phyloP scores from a whole-genome alignment of 495 filamentous ascomycete species.

The Neurospora cerealis region DNA sequence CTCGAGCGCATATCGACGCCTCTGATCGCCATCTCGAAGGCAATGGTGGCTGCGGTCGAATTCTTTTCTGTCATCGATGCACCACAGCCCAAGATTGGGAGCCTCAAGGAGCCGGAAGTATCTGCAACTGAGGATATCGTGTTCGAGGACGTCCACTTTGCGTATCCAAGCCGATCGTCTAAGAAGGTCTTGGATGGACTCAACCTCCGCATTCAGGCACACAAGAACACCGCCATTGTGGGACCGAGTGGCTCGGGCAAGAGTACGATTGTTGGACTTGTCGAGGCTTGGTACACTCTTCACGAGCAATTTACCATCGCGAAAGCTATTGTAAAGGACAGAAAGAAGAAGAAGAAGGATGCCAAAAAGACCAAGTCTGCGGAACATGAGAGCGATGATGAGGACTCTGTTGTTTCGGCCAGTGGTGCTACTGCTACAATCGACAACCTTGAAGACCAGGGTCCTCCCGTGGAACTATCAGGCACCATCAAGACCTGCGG shows the following conservation, averaged over 20 bases:
- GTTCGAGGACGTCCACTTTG: conserved; percentile 51
- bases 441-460: conserved; percentile 20
- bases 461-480: conserved; percentile 31
- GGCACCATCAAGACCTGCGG: conserved; percentile 46
- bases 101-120: conserved; percentile 35
- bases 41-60: conserved; percentile 43
- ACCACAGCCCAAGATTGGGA: conserved; percentile 33
- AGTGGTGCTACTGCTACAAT: conserved; percentile 7
- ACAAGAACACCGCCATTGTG: conserved; percentile 81
- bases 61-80: conserved; percentile 50
- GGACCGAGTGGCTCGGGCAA: conserved; percentile 82
- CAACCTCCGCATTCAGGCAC: conserved; percentile 52
- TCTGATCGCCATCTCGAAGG: conserved; percentile 40
- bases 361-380: conserved; percentile 21
- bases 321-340: conserved; percentile 35
- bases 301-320: conserved; percentile 38
- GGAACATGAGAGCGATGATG: conserved; percentile 16
- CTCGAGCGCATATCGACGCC: conserved; percentile 43
- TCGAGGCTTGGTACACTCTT: conserved; percentile 89
- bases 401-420: conserved; percentile 6
- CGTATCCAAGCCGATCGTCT: conserved; percentile 60
- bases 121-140: conserved; percentile 45
- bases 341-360: conserved; percentile 31
- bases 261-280: conserved; percentile 80
- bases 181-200: conserved; percentile 49